A percentile compares a stretch with the other conserved stretches of the same genome.
Conservation (phyloP, 164 flowering plant species). For the Echeveria elegans region DNA sequence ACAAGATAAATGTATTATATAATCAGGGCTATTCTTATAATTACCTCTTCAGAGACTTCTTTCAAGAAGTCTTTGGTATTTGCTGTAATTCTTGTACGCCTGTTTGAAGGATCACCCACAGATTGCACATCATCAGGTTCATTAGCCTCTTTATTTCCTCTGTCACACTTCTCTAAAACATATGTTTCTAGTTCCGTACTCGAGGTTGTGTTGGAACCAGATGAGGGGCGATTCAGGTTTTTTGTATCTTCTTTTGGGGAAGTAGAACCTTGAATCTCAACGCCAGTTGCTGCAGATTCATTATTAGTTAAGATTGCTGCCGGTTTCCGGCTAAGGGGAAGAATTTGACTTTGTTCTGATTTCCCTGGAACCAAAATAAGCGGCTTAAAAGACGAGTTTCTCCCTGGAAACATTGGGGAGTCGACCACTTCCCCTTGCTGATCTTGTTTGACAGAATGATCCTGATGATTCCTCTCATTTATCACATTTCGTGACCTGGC, state of each 20-base stretch:
- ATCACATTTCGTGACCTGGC: conserved; percentile 7
- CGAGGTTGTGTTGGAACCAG: conserved; percentile 90
- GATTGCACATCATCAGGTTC: conserved; percentile 31
- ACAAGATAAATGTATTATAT: conserved; percentile 7
- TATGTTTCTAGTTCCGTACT: conserved; percentile 80
- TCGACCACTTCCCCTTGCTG: conserved; percentile 1
- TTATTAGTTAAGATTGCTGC: conserved; percentile 20
- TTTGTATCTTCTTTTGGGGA: conserved; percentile 39
- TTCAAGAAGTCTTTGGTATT: conserved; percentile 66
- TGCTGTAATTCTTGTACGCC: conserved; percentile 44
- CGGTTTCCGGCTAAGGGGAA: conserved; percentile 18
- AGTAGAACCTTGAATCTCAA: conserved; percentile 31
- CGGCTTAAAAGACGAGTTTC: conserved; percentile 27
- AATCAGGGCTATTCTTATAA: not conserved
- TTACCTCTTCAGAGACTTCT: conserved; percentile 91
- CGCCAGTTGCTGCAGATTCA: conserved; percentile 18
- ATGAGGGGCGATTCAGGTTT: conserved; percentile 76
- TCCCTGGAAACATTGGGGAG: conserved; percentile 4
- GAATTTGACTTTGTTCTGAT: conserved; percentile 39
- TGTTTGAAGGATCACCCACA: conserved; percentile 31
- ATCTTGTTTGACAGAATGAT: not conserved
- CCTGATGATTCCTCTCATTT: not conserved
- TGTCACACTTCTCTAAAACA: conserved; percentile 45
- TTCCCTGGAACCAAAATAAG: conserved; percentile 40
- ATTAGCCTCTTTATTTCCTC: conserved; percentile 37